These are phyloP conservation scores for Camellia oleifera DNA, from an alignment of 179 eudicot genomes.

Conservation along the genomic window DNA sequence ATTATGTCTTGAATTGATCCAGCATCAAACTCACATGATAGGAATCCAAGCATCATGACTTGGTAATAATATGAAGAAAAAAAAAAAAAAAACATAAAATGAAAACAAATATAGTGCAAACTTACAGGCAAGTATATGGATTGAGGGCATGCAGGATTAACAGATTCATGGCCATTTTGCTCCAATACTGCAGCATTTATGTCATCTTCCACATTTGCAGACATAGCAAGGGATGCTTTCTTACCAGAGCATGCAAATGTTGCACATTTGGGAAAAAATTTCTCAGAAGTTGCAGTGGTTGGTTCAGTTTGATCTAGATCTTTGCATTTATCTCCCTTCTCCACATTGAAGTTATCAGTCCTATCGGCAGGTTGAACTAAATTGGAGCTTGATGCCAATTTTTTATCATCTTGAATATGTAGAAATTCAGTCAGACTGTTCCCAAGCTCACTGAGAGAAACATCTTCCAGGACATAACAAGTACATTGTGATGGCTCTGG, in stretches of 20 bases:
- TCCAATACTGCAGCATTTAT: conserved; percentile 15
- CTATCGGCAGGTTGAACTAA: conserved; percentile 6
- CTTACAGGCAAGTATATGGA: conserved; percentile 47
- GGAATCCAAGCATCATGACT: not conserved
- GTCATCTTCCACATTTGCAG: conserved; percentile 17
- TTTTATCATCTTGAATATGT: conserved; percentile 29
- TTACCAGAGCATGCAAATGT: conserved; percentile 36
- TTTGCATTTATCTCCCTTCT: conserved; percentile 24
- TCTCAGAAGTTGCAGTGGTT: conserved; percentile 22
- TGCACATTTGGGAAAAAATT: conserved; percentile 43
- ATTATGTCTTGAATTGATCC: not conserved
- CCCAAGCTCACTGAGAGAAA: conserved; percentile 39
- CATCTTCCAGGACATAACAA: conserved; percentile 15
- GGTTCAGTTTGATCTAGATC: conserved; percentile 16
- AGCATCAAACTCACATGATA: not conserved
- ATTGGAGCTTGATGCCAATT: conserved; percentile 14
- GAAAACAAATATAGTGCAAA: conserved; percentile 11
- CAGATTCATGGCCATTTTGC: conserved; percentile 18
- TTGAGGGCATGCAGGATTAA: conserved; percentile 8
- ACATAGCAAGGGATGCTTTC: conserved; percentile 11
- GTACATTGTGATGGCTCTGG: conserved; percentile 16
- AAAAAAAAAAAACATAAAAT: not conserved
- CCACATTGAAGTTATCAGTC: conserved; percentile 13
- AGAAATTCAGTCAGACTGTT: conserved; percentile 30
- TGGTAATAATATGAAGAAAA: not conserved